Evolutionary conservation across 208 protist species (phyloP).

Genomic region (Herpetomonas samuelpessoai): DNA sequence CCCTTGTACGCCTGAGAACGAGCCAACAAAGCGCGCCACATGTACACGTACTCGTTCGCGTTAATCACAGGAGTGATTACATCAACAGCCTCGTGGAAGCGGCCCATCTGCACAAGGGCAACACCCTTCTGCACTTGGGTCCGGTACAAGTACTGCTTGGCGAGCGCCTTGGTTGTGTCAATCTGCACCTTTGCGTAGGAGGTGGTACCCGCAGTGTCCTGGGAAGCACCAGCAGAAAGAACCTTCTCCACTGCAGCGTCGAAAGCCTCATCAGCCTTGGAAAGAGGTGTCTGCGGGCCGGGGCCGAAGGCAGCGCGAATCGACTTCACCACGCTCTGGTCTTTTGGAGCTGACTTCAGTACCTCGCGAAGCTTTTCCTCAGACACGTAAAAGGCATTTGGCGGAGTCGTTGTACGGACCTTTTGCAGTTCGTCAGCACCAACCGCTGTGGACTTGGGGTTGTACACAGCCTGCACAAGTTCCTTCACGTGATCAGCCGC

Average conservation of each 20-base stretch:
- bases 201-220: conserved; percentile 47
- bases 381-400: conserved; percentile 63
- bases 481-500: conserved; percentile 25
- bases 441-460: conserved; percentile 29
- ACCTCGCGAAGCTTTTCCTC: conserved; percentile 61
- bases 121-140: conserved; percentile 67
- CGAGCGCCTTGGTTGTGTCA: conserved; percentile 46
- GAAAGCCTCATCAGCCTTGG: conserved; percentile 55
- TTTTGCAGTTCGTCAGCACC: conserved; percentile 42
- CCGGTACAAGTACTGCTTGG: conserved; percentile 73
- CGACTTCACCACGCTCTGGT: conserved; percentile 49
- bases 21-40: conserved; percentile 84
- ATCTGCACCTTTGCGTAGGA: conserved; percentile 44
- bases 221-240: conserved; percentile 34
- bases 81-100: conserved; percentile 64
- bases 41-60: conserved; percentile 85
- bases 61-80: conserved; percentile 63
- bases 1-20: conserved; percentile 74
- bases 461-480: conserved; percentile 41
- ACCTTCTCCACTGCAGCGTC: conserved; percentile 47
- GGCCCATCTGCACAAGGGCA: conserved; percentile 67
- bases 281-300: conserved; percentile 53
- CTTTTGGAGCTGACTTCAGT: conserved; percentile 47
- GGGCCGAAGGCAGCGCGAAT: conserved; percentile 58
- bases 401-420: conserved; percentile 41